Base-by-base conservation (phyloP, 805 yeast species). In the Torulaspora delbrueckii region DNA sequence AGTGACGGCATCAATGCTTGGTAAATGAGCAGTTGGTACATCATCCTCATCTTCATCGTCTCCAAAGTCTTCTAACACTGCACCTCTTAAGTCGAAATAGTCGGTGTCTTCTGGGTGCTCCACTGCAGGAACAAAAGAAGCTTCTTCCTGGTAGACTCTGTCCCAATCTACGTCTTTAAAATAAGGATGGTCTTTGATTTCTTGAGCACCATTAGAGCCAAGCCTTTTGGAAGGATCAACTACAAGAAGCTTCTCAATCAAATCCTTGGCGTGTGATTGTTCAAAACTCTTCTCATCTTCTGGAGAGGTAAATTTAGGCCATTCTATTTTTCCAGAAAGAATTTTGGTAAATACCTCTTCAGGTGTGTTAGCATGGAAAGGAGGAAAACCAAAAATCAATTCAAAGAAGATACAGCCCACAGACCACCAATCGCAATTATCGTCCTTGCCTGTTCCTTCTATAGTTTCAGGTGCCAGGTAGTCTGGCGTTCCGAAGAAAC, bases 381-480 rank as follows among this genome's bases (percentile, higher is more conserved):
- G 99, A 1, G 99, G 96, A 62, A 80, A 86, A 0, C 99, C 99
- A 63, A 84, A 86, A 33, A 88, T 60, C 60, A 93, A 84, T 66
- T 93, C 99, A 70, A 91, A 93, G 46, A 91, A 67, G 9, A 93
- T 88, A 65, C 98, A 91, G 0, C 99, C 99, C 27, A 91, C 78
- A 2, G 98, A 87, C 99, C 99, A 93, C 99, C 99, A 81, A 54
- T 66, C 70, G 51, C 67, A 51, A 23, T 82, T 77, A 52, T 81
- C 89, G 50, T 82, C 86, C 62, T 91, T 96, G 0, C 86, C 84
- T 1, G 75, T 72, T 32, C 97, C 98, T 34, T 76, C 72, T 50
- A 93, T 88, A 0, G 96, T 90, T 62, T 93, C 99, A 0, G 99
- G 99, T 0, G 99, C 95, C 32, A 95, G 75, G 65, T 93, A 93